Evolutionary conservation across 352 stramenopile genomes (phyloP).

Genomic region (Pelagophyceae sp.): DNA sequence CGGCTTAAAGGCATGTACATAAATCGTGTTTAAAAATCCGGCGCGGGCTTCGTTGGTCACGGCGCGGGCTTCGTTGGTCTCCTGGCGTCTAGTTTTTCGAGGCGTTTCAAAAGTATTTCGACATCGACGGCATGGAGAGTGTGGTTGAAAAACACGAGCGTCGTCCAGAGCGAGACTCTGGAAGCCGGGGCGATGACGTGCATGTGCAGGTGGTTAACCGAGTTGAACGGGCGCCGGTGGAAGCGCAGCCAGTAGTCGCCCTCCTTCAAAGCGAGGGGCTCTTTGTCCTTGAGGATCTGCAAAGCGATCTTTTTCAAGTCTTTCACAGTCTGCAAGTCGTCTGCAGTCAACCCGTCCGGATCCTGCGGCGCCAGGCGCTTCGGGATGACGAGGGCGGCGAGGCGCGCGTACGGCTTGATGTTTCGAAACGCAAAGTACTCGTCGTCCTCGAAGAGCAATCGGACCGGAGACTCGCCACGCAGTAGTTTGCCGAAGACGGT

Average conservation of each 20-base stretch:
- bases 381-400: constrained; percentile 48
- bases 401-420: constrained; percentile 34
- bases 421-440: constrained; percentile 44
- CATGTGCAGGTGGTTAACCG: constrained; percentile 53
- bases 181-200: constrained; percentile 48
- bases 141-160: constrained; percentile 9
- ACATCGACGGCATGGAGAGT: neutral
- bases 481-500: constrained; percentile 51
- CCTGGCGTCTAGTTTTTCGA: too few relatives aligned
- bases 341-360: constrained; percentile 27
- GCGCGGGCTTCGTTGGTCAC: too few relatives aligned
- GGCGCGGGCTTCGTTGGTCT: too few relatives aligned
- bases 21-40: too few relatives aligned
- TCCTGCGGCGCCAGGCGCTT: constrained; percentile 38
- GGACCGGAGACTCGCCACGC: constrained; percentile 32
- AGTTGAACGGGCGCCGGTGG: constrained; percentile 51
- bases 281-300: constrained; percentile 31
- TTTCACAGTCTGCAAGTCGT: constrained; percentile 8
- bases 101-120: neutral
- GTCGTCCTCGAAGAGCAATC: constrained; percentile 32
- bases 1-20: too few relatives aligned
- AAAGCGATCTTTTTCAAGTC: constrained; percentile 40
- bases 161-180: constrained; percentile 29
- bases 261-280: constrained; percentile 31
- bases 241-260: constrained; percentile 49